These are phyloP conservation scores for Leishmania aethiopica DNA, from an alignment of 208 protist genomes.

Conservation along the genomic window DNA sequence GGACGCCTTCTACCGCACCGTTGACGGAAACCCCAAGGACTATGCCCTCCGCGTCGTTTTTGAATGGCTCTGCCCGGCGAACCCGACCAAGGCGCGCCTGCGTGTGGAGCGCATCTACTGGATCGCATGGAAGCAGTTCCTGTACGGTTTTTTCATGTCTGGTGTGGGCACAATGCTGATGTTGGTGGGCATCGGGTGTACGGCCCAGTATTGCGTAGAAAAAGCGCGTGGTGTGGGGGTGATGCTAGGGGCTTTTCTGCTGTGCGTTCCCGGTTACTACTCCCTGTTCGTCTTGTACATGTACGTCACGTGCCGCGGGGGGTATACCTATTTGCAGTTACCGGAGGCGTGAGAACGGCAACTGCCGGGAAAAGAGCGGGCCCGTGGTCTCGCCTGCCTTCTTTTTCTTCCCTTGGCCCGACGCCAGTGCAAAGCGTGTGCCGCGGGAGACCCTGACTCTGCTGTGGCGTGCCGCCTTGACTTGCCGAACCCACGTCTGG, in stretches of 20 bases:
- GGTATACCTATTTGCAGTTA: slow-evolving; percentile 54
- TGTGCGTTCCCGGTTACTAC: slow-evolving; percentile 77
- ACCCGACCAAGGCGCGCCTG: slow-evolving; percentile 51
- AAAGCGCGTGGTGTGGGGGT: slow-evolving; percentile 43
- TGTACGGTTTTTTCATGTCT: slow-evolving; percentile 69
- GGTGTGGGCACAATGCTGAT: slow-evolving; percentile 60
- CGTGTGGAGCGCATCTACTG: slow-evolving; percentile 82
- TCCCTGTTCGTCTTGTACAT: slow-evolving; percentile 57
- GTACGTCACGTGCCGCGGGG: slow-evolving; percentile 61
- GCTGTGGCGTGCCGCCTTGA: not conserved
- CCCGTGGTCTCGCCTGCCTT: too few relatives aligned
- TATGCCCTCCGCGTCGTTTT: slow-evolving; percentile 49
- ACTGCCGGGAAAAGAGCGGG: too few relatives aligned
- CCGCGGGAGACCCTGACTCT: not conserved
- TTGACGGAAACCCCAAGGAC: slow-evolving; percentile 1
- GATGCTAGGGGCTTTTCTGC: slow-evolving; percentile 47
- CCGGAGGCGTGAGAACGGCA: slow-evolving; percentile 22
- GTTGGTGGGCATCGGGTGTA: slow-evolving; percentile 38
- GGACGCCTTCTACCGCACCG: slow-evolving; percentile 40
- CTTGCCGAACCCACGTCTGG: not conserved
- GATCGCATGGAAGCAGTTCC: slow-evolving; percentile 62
- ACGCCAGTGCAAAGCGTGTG: not conserved
- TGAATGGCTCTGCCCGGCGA: slow-evolving; percentile 45
- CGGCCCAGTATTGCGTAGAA: slow-evolving; percentile 32
- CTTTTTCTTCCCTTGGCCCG: not conserved